Percentiles rank a stretch among this genome's conserved stretches.
Evolutionary conservation across 345 rosid species (phyloP).

Genomic region (Triadica sebifera): DNA sequence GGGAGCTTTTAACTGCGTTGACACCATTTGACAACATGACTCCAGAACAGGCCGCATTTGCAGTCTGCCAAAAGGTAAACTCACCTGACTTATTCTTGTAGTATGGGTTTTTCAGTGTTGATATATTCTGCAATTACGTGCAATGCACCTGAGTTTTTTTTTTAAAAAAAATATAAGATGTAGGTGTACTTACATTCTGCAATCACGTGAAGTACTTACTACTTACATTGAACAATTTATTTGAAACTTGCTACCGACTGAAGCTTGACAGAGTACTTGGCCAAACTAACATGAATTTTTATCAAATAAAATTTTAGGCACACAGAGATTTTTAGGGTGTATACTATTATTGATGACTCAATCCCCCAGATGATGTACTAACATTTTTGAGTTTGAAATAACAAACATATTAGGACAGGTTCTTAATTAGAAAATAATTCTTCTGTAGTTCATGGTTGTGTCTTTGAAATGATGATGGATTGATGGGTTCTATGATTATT

Average conservation of each 20-base stretch:
- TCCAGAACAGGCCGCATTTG: constrained; percentile 82
- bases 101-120: neutral
- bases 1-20: constrained; percentile 74
- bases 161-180: neutral
- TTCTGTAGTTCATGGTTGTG: too few relatives aligned
- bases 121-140: neutral
- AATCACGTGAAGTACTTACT: too few relatives aligned
- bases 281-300: neutral
- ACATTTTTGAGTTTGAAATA: too few relatives aligned
- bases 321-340: too few relatives aligned
- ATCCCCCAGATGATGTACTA: too few relatives aligned
- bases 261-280: neutral
- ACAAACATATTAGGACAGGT: too few relatives aligned
- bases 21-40: constrained; percentile 75
- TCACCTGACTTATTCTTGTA: neutral
- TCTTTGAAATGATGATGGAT: too few relatives aligned
- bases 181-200: too few relatives aligned
- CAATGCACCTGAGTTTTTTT: neutral
- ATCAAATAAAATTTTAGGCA: neutral
- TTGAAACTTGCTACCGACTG: neutral
- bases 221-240: neutral
- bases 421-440: too few relatives aligned
- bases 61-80: constrained; percentile 75
- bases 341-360: too few relatives aligned
- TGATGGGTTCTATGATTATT: too few relatives aligned